Conservation (phyloP, 2,329 filamentous ascomycete genomes). For the Arthrobotrys pseudoclavata region DNA sequence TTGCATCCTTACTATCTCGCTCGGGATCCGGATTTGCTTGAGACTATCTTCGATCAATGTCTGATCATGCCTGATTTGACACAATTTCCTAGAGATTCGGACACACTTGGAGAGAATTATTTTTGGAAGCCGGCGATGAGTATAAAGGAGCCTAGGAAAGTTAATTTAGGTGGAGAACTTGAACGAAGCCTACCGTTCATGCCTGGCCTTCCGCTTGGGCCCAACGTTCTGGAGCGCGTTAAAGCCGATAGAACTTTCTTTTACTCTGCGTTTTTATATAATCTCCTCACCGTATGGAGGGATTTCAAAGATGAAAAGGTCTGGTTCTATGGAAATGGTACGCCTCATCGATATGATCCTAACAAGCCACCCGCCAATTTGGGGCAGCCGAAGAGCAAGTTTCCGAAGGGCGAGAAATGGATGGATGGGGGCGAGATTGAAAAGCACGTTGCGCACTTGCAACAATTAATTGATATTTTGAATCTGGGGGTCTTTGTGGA, state of each 20-base stretch:
- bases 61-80: slow-evolving; percentile 38
- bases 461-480: slow-evolving; percentile 48
- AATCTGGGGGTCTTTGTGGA: slow-evolving; percentile 51
- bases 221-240: slow-evolving; percentile 44
- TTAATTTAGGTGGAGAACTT: slow-evolving; percentile 26
- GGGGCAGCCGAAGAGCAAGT: slow-evolving; percentile 49
- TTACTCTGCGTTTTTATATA: slow-evolving; percentile 51
- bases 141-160: slow-evolving; percentile 34
- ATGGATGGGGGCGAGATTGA: slow-evolving; percentile 48
- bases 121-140: slow-evolving; percentile 57
- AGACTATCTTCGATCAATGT: slow-evolving; percentile 27
- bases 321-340: slow-evolving; percentile 52
- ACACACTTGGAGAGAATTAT: slow-evolving; percentile 43
- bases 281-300: slow-evolving; percentile 43
- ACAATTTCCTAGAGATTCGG: slow-evolving; percentile 23
- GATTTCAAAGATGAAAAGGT: slow-evolving; percentile 55
- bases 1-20: slow-evolving; percentile 43
- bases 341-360: slow-evolving; percentile 49
- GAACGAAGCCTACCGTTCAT: slow-evolving; percentile 27
- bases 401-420: slow-evolving; percentile 48
- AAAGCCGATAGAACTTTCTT: slow-evolving; percentile 53
- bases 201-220: slow-evolving; percentile 39
- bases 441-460: slow-evolving; percentile 45
- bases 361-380: slow-evolving; percentile 47
- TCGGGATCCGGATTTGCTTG: slow-evolving; percentile 35